These are phyloP conservation scores for Solioccasus polychromus DNA, from an alignment of 768 basidiomycete species.

Conservation along the genomic window DNA sequence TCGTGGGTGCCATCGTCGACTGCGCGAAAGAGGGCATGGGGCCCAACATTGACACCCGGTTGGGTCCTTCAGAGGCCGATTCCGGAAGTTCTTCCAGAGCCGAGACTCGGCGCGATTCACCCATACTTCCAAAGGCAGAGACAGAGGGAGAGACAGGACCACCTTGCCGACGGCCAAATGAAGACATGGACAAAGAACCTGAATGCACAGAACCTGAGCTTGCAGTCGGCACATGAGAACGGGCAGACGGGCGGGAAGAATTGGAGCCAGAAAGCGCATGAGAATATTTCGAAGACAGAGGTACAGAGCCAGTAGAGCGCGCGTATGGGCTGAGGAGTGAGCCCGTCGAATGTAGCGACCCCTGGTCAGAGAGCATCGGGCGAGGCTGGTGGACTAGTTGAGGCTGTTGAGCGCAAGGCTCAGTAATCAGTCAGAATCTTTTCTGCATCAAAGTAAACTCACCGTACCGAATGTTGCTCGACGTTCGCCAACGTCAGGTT, in stretches of 20 bases:
- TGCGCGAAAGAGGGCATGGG: constrained; percentile 33
- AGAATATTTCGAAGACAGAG: constrained; percentile 44
- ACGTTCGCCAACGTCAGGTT: constrained; percentile 31
- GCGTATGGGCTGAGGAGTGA: constrained; percentile 52
- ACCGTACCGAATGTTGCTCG: constrained; percentile 65
- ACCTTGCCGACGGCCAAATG: constrained; percentile 43
- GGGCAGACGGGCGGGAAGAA: constrained; percentile 52
- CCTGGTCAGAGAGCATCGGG: constrained; percentile 52
- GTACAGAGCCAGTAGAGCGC: constrained; percentile 50
- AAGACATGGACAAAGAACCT: constrained; percentile 56
- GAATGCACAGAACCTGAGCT: constrained; percentile 44
- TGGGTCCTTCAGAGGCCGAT: constrained; percentile 9
- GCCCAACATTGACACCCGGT: constrained; percentile 28
- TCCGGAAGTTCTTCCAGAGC: constrained; percentile 21
- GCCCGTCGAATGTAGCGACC: constrained; percentile 62
- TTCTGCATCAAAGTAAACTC: constrained; percentile 33
- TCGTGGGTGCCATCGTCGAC: constrained; percentile 28
- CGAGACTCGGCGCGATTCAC: constrained; percentile 22
- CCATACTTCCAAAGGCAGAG: constrained; percentile 45
- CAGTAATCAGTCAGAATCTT: constrained; percentile 6
- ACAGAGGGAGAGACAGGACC: constrained; percentile 44
- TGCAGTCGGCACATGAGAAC: constrained; percentile 35
- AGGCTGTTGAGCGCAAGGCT: constrained; percentile 34
- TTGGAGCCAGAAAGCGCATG: constrained; percentile 47
- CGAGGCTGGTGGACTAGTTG: constrained; percentile 42